Percentiles rank a stretch among this genome's conserved stretches.
Evolutionary conservation across 1,284 basidiomycete species (phyloP).

Genomic region (Macrocybe sp.): DNA sequence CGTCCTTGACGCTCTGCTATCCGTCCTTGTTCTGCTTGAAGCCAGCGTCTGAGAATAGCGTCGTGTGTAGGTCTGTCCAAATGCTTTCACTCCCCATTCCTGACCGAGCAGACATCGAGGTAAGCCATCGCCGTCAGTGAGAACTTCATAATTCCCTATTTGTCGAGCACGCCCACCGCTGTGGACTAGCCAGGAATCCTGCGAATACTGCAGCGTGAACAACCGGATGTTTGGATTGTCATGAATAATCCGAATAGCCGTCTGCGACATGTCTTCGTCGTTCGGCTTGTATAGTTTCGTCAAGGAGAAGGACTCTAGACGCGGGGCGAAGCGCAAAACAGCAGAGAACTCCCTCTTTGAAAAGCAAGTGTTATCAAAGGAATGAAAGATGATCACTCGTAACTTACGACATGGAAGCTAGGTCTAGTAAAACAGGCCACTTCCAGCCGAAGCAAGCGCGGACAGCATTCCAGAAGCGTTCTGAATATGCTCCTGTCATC

Average conservation of each 20-base stretch:
- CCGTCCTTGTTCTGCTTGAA: no score
- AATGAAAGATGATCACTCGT: neutral
- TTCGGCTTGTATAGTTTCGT: constrained; percentile 44
- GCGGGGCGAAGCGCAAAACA: constrained; percentile 35
- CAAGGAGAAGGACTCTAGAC: constrained; percentile 41
- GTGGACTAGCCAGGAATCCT: constrained; percentile 26
- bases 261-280: constrained; percentile 40
- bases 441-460: constrained; percentile 44
- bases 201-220: constrained; percentile 36
- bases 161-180: constrained; percentile 22
- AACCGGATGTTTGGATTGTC: constrained; percentile 43
- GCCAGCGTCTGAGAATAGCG: constrained; percentile 12
- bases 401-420: constrained; percentile 47
- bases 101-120: constrained; percentile 12
- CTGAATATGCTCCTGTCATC: constrained; percentile 46
- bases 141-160: constrained; percentile 22
- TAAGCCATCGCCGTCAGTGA: constrained; percentile 10
- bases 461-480: constrained; percentile 42
- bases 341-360: constrained; percentile 31
- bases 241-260: constrained; percentile 41
- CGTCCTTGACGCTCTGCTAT: no score
- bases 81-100: constrained; percentile 17
- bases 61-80: constrained; percentile 16
- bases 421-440: constrained; percentile 47
- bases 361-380: constrained; percentile 1